Evolutionary conservation across 176 grass and related monocot genomes (phyloP).

Genomic region (Typha latifolia): DNA sequence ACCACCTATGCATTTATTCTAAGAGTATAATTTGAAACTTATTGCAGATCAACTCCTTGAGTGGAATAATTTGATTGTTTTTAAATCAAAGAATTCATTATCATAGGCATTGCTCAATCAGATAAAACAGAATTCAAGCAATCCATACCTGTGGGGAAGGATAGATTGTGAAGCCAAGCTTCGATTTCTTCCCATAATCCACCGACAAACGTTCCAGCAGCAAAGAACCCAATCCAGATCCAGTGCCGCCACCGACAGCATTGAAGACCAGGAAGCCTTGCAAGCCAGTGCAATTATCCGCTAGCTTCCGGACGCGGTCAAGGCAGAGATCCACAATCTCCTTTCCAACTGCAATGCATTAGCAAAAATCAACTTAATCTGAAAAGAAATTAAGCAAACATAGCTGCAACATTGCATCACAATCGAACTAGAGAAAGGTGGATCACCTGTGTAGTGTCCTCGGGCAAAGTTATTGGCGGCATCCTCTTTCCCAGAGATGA

Average conservation of each 20-base stretch:
- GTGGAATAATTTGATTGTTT: too few relatives aligned
- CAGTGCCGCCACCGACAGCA: slow-evolving; percentile 8
- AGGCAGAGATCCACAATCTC: slow-evolving; percentile 12
- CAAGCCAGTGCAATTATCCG: slow-evolving; percentile 11
- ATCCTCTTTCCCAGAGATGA: slow-evolving; percentile 8
- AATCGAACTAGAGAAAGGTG: neutral
- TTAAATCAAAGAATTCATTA: neutral
- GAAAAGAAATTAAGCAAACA: too few relatives aligned
- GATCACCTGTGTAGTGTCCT: slow-evolving; percentile 8
- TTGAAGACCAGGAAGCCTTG: slow-evolving; percentile 9
- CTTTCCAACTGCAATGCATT: slow-evolving; percentile 2
- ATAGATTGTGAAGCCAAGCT: slow-evolving; percentile 11
- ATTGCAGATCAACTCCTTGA: neutral
- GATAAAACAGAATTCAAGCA: neutral
- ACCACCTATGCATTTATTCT: neutral
- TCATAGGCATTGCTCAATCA: neutral
- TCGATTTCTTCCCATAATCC: slow-evolving; percentile 10
- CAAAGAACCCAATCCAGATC: slow-evolving; percentile 13
- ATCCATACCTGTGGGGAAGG: slow-evolving; percentile 6
- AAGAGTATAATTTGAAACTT: neutral
- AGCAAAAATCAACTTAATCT: neutral
- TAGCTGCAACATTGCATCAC: neutral
- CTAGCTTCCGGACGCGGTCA: slow-evolving; percentile 9
- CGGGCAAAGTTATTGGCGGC: slow-evolving; percentile 9
- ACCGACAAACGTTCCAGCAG: slow-evolving; percentile 10